Evolutionary conservation across 345 rosid genomes (phyloP).

Genomic region (Pugionium cornutum): DNA sequence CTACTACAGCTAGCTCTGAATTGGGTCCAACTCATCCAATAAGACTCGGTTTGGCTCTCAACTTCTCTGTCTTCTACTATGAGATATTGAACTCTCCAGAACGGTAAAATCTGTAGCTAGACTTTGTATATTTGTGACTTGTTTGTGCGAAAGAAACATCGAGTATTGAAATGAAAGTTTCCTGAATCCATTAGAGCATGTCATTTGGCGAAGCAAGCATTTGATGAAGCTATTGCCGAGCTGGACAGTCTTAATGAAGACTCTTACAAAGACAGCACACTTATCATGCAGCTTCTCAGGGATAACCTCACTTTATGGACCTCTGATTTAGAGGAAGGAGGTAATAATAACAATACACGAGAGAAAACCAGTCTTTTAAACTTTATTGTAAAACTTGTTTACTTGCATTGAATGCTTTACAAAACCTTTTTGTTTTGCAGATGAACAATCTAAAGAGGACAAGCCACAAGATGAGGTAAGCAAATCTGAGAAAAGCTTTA

Average conservation of each 20-base stretch:
- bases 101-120: constrained; percentile 31
- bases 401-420: constrained; percentile 22
- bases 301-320: constrained; percentile 89
- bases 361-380: background rate
- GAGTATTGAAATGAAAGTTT: background rate
- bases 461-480: constrained; percentile 57
- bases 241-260: constrained; percentile 87
- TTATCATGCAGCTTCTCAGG: constrained; percentile 88
- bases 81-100: constrained; percentile 87
- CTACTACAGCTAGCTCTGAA: constrained; percentile 51
- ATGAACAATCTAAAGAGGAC: constrained; percentile 60
- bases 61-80: constrained; percentile 41
- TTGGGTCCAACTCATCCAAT: constrained; percentile 80
- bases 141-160: background rate
- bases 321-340: constrained; percentile 84
- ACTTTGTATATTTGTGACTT: background rate
- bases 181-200: constrained; percentile 56
- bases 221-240: constrained; percentile 86
- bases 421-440: constrained; percentile 39
- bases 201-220: constrained; percentile 82
- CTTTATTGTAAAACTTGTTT: background rate
- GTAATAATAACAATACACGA: constrained; percentile 43
- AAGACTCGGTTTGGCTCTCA: constrained; percentile 69
- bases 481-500: constrained; percentile 14
- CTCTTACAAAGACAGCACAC: constrained; percentile 86